Evolutionary conservation across 768 basidiomycete genomes (phyloP).

Genomic region (Tricholoma flavovirens): DNA sequence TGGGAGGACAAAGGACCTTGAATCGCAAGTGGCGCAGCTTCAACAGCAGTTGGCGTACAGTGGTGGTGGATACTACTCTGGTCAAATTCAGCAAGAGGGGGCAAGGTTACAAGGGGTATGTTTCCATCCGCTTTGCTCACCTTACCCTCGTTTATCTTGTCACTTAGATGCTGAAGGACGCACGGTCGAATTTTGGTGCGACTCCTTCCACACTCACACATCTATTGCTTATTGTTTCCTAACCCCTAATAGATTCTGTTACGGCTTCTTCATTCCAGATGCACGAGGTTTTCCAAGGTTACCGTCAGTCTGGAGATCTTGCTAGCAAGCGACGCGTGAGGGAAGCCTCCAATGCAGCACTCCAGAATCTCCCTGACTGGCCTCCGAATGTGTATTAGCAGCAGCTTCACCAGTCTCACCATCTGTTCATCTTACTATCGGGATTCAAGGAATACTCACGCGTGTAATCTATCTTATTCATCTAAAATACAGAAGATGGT

Average conservation of each 20-base stretch:
- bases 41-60: conserved; percentile 40
- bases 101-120: conserved; percentile 55
- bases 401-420: background rate
- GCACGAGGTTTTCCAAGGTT: conserved; percentile 65
- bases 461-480: background rate
- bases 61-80: conserved; percentile 38
- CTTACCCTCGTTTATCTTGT: conserved; percentile 2
- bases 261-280: conserved; percentile 72
- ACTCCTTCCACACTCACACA: background rate
- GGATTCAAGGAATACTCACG: background rate
- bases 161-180: conserved; percentile 49
- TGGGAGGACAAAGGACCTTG: conserved; percentile 49
- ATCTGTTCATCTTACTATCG: background rate
- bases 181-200: conserved; percentile 47
- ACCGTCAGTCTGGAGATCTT: conserved; percentile 66
- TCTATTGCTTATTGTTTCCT: background rate
- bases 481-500: background rate
- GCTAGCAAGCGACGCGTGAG: conserved; percentile 72
- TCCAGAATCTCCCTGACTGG: conserved; percentile 70
- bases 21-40: conserved; percentile 37
- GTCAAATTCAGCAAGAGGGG: conserved; percentile 50
- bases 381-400: conserved; percentile 39
- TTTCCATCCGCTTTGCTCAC: conserved; percentile 10
- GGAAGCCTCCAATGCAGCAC: conserved; percentile 72
- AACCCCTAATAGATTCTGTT: conserved; percentile 46